phyloP scores from a whole-genome alignment of 148 eudicot species.

The Persicaria maculosa region DNA sequence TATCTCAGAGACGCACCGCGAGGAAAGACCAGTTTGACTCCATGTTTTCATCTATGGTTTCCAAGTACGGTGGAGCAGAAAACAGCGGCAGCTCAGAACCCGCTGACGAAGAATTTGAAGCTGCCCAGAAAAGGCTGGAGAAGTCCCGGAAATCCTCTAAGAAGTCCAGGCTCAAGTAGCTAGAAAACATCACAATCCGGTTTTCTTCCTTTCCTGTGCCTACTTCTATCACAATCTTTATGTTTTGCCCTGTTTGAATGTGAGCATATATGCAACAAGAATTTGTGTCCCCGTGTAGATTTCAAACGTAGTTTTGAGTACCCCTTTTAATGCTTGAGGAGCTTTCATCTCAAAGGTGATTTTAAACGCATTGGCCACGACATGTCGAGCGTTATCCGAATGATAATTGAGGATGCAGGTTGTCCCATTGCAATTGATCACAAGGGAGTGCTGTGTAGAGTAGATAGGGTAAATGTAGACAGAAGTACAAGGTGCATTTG shows the following conservation, averaged over 20 bases:
- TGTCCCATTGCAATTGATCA: background rate
- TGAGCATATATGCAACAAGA: background rate
- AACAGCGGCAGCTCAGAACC: constrained; percentile 40
- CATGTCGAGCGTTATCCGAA: background rate
- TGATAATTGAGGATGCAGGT: constrained; percentile 1
- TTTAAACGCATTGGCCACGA: background rate
- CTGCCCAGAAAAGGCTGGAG: constrained; percentile 52
- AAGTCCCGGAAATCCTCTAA: constrained; percentile 33
- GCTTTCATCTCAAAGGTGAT: background rate
- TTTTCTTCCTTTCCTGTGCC: too few relatives aligned
- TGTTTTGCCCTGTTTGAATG: background rate
- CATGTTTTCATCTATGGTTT: constrained; percentile 63
- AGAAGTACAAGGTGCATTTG: background rate
- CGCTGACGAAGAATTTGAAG: constrained; percentile 87
- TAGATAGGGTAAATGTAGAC: background rate
- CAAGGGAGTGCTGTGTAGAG: background rate
- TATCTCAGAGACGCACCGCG: constrained; percentile 57
- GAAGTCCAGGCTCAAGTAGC: constrained; percentile 23
- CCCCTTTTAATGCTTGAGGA: background rate
- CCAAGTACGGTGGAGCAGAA: constrained; percentile 59
- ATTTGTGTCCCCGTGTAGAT: background rate
- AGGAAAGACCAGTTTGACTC: constrained; percentile 72
- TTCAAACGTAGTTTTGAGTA: background rate
- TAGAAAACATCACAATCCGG: background rate
- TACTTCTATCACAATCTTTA: background rate